Conservation (phyloP, 495 filamentous ascomycete genomes). For the Pyronema omphalodes region DNA sequence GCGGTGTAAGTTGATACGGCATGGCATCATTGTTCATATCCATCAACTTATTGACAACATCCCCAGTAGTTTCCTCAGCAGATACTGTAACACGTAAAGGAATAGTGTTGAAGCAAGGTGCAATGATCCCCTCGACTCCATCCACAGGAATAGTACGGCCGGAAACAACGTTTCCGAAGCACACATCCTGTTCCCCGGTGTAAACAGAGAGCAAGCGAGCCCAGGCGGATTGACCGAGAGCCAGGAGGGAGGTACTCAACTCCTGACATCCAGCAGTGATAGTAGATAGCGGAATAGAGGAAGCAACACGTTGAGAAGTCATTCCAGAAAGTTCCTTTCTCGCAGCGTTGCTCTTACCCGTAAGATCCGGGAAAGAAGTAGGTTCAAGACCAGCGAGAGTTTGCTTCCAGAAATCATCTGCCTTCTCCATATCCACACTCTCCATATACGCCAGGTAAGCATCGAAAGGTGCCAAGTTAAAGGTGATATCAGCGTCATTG, state of each 20-base stretch:
- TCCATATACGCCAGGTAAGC: slow-evolving; percentile 34
- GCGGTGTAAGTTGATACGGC: slow-evolving; percentile 46
- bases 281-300: slow-evolving; percentile 25
- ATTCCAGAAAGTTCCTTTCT: slow-evolving; percentile 14
- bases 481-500: slow-evolving; percentile 18
- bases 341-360: slow-evolving; percentile 5
- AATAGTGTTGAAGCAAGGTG: slow-evolving; percentile 78
- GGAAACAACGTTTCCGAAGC: slow-evolving; percentile 64
- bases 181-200: slow-evolving; percentile 41
- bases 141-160: slow-evolving; percentile 48
- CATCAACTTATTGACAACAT: slow-evolving; percentile 37
- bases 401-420: slow-evolving; percentile 43
- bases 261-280: slow-evolving; percentile 33
- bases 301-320: slow-evolving; percentile 7
- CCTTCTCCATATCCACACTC: slow-evolving; percentile 22
- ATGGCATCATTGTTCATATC: slow-evolving; percentile 37
- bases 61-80: slow-evolving; percentile 28
- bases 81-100: slow-evolving; percentile 47
- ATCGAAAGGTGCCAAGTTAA: slow-evolving; percentile 33
- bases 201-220: slow-evolving; percentile 36
- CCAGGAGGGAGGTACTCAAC: slow-evolving; percentile 40
- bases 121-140: slow-evolving; percentile 49
- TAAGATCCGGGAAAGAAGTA: slow-evolving; percentile 28
- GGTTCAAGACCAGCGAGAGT: slow-evolving; percentile 34
- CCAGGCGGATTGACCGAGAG: slow-evolving; percentile 53